Evolutionary conservation across 2,329 filamentous ascomycete genomes (phyloP).

Genomic region (Paraphaeosphaeria minitans): DNA sequence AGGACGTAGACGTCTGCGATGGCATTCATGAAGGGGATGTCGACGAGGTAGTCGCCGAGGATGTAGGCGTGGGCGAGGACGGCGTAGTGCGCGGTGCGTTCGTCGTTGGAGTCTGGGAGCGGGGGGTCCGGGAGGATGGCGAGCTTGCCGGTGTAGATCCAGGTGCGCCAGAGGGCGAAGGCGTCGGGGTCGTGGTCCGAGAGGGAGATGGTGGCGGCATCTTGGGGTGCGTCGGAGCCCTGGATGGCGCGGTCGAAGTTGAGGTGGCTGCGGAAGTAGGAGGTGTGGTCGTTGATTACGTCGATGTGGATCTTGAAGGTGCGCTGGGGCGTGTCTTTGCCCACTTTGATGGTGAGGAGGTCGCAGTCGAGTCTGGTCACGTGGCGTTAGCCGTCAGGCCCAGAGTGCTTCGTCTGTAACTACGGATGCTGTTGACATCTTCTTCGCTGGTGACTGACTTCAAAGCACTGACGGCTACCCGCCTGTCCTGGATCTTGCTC

Average conservation of each 20-base stretch:
- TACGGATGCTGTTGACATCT: not conserved
- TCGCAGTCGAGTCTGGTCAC: slow-evolving; percentile 23
- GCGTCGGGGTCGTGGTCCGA: slow-evolving; percentile 15
- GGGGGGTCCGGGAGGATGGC: slow-evolving; percentile 4
- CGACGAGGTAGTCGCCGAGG: slow-evolving; percentile 23
- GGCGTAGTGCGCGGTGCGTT: slow-evolving; percentile 12
- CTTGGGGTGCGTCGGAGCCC: slow-evolving; percentile 13
- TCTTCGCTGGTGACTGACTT: slow-evolving; percentile 8
- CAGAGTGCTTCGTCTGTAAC: too few species aligned
- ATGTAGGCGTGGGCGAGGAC: slow-evolving; percentile 24
- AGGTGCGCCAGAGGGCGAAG: slow-evolving; percentile 19
- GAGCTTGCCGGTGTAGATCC: slow-evolving; percentile 18
- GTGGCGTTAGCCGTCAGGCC: too few species aligned
- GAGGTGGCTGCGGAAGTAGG: slow-evolving; percentile 24
- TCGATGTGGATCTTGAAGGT: slow-evolving; percentile 26
- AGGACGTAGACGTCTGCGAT: slow-evolving; percentile 21
- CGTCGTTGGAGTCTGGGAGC: not conserved
- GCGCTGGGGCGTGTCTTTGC: slow-evolving; percentile 10
- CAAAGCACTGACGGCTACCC: slow-evolving; percentile 9
- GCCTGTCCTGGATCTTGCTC: slow-evolving; percentile 11
- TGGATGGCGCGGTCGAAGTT: slow-evolving; percentile 5
- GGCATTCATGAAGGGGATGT: slow-evolving; percentile 24
- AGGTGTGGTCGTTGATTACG: slow-evolving; percentile 22
- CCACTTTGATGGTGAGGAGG: slow-evolving; percentile 16
- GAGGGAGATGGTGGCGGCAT: slow-evolving; percentile 16